Evolutionary conservation across 305 asterid species (phyloP), one percentile per base, ranked within the genome.

Genomic region (Coffea humblotiana): DNA sequence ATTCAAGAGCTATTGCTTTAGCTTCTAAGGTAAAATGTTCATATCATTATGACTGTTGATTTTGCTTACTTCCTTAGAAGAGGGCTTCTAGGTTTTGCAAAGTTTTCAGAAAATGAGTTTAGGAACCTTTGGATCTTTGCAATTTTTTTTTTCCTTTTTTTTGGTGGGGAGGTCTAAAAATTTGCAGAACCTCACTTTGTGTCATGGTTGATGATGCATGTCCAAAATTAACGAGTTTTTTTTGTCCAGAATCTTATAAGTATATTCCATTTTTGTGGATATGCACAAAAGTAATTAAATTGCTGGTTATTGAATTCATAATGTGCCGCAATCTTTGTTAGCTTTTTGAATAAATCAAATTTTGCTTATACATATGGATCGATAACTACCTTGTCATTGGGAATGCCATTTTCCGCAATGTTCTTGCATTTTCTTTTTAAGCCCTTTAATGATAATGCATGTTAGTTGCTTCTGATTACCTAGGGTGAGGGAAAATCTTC

Each of bases 401-500:
- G 63, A 14, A 72, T n/a, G 43, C 14, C 47, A 72, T 27, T 71
- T 23, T 69, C 47, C 47, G 8, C 37, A 23, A 19, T 71, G 48
- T 25, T 47, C 40, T 45, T 58, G 23, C 70, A n/a, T 32, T 37
- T 56, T 49, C 43, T 74, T 48, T 35, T 25, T 27, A n/a, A 7
- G 21, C 11, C 37, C 58, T 84, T 74, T 78, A 77, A 80, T 67
- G 63, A 63, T 77, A 66, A 80, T 83, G 68, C 76, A 78, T 79
- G 45, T 79, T 72, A 76, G 75, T 75, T 82, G 76, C 75, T 84
- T 83, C 78, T 89, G 82, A 83, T 91, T 91, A 82, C 80, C 78
- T 86, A 96, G 99, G 93, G 78, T 58, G 90, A 88, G 49, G 91
- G 89, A 65, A 92, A 86, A 85, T 91, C 96, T 47, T 88, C 92